Evolutionary conservation across 345 rosid species (phyloP).

Genomic region (Melaleuca quinquenervia): DNA sequence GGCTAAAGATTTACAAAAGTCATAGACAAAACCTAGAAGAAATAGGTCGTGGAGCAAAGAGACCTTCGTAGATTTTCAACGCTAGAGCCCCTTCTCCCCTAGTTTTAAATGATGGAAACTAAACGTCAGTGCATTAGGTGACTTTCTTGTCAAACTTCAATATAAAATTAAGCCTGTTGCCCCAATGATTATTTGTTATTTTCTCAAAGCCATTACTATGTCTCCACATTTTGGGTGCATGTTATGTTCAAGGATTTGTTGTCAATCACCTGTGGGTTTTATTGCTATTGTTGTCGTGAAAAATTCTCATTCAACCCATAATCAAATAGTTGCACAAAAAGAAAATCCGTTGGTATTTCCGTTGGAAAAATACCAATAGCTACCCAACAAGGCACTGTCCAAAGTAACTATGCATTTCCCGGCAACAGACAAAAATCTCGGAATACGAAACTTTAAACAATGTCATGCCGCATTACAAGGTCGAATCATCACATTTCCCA

Average conservation of each 20-base stretch:
- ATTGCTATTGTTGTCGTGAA: neutral
- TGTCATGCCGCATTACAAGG: neutral
- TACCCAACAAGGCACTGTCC: neutral
- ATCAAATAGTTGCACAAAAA: neutral
- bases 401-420: neutral
- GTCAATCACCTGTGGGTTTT: neutral
- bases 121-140: neutral
- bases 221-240: neutral
- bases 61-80: neutral
- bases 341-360: too few relatives aligned
- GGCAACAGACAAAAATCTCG: neutral
- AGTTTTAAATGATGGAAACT: neutral
- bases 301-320: neutral
- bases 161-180: neutral
- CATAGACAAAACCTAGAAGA: neutral
- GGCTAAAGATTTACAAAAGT: neutral
- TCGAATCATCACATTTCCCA: neutral
- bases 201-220: neutral
- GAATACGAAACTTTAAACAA: neutral
- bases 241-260: neutral
- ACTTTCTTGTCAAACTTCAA: neutral
- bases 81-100: neutral
- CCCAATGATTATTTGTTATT: neutral
- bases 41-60: neutral
- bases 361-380: neutral